These are phyloP conservation scores for Colletotrichum limetticola DNA, from an alignment of 2,329 filamentous ascomycete genomes.

Conservation along the genomic window DNA sequence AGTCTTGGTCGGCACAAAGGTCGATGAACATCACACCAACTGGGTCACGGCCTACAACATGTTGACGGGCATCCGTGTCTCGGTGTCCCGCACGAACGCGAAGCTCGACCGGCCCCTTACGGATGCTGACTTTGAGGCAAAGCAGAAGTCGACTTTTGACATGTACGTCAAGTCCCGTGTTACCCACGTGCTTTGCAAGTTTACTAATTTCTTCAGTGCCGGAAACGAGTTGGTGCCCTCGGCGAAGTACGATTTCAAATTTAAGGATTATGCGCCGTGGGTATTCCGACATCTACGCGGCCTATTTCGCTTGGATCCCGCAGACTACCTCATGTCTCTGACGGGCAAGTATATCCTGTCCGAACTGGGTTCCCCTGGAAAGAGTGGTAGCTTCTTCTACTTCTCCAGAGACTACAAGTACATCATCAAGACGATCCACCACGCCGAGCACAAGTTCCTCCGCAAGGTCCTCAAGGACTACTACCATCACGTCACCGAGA, in stretches of 20 bases:
- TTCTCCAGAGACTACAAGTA: conserved; percentile 99
- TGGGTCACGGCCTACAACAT: conserved; percentile 99
- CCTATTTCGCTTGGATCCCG: conserved; percentile 91
- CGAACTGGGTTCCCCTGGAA: conserved; percentile 94
- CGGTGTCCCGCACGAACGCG: conserved; percentile 94
- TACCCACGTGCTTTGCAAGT: conserved; percentile 18
- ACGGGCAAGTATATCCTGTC: conserved; percentile 99
- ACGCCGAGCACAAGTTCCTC: conserved; percentile 90
- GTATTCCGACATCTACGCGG: conserved; percentile 93
- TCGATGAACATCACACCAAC: conserved; percentile 96
- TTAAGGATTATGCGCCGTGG: conserved; percentile 99
- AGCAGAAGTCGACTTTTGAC: conserved; percentile 98
- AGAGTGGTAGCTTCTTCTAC: conserved; percentile 99
- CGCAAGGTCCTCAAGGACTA: conserved; percentile 89
- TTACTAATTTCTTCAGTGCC: conserved; percentile 68
- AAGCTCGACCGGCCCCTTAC: conserved; percentile 93
- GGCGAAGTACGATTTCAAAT: conserved; percentile 99
- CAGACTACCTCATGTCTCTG: conserved; percentile 97
- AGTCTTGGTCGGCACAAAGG: conserved; percentile 95
- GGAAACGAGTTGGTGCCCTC: conserved; percentile 97
- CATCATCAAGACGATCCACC: conserved; percentile 99
- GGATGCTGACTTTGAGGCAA: conserved; percentile 90
- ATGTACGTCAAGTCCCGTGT: conserved; percentile 68
- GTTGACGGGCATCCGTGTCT: conserved; percentile 98
- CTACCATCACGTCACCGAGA: conserved; percentile 90